Evolutionary conservation across 2,329 filamentous ascomycete species (phyloP).

Genomic region (Eutypella sp.): DNA sequence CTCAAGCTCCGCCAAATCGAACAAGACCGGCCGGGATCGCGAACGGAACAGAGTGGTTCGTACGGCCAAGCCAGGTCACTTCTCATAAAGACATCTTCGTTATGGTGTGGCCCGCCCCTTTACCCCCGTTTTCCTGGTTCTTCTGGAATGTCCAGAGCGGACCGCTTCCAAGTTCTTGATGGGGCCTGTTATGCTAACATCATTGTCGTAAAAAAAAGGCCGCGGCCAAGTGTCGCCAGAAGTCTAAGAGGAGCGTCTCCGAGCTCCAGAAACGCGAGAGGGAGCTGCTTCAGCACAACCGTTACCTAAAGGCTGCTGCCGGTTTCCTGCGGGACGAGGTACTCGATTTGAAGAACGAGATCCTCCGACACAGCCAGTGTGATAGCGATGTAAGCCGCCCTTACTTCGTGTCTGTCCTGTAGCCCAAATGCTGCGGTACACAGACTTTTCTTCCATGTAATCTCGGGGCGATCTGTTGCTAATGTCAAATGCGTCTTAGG

Average conservation of each 20-base stretch:
- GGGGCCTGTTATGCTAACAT: neutral
- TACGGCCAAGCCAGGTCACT: neutral
- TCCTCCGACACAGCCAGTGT: slow-evolving; percentile 19
- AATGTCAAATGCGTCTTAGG: neutral
- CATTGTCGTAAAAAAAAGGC: neutral
- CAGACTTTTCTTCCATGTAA: neutral
- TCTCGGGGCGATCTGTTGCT: neutral
- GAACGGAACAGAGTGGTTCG: neutral
- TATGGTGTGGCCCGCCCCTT: no score
- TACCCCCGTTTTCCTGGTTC: no score
- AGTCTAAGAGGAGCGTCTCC: slow-evolving; percentile 16
- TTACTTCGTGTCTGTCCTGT: neutral
- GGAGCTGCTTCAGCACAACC: slow-evolving; percentile 17
- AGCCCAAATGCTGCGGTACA: neutral
- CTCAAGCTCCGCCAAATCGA: neutral
- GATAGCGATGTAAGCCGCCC: slow-evolving; percentile 15
- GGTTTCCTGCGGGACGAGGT: slow-evolving; percentile 18
- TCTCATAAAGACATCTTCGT: neutral
- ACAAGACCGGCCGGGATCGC: neutral
- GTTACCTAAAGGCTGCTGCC: slow-evolving; percentile 11
- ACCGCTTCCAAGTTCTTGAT: no score
- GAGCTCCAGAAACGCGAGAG: slow-evolving; percentile 17
- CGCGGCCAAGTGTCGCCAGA: slow-evolving; percentile 19
- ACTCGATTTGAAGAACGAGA: slow-evolving; percentile 21
- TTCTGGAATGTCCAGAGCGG: no score